Percentiles rank a stretch among this genome's conserved stretches.
phyloP scores from a whole-genome alignment of 73 alveolate genomes.

The Symbiodinium natans region DNA sequence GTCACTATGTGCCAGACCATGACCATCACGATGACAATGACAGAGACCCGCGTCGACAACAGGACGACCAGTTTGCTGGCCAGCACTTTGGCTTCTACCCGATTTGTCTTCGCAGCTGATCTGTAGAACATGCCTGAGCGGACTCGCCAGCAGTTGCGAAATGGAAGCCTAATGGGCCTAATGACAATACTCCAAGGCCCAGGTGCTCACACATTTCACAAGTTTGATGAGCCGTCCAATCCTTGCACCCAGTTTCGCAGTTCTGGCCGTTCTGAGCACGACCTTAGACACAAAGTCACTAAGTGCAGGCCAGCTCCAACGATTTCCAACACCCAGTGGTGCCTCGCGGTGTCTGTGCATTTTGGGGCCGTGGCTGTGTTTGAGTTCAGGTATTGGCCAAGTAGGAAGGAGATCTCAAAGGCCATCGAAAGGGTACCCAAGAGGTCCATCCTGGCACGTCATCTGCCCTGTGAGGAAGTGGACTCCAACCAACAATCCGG shows the following conservation, averaged over 20 bases:
- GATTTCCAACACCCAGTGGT: too few relatives aligned
- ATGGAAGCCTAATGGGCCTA: too few relatives aligned
- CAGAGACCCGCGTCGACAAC: constrained; percentile 77
- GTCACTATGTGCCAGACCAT: constrained; percentile 18
- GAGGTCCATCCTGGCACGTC: constrained; percentile 48
- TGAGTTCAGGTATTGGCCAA: constrained; percentile 60
- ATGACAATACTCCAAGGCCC: background rate
- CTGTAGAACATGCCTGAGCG: constrained; percentile 68
- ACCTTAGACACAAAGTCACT: background rate
- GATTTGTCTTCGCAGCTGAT: constrained; percentile 47
- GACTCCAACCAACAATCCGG: background rate
- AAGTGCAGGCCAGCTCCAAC: background rate
- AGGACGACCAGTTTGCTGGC: constrained; percentile 77
- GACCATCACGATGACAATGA: constrained; percentile 80
- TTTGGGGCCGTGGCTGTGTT: constrained; percentile 10
- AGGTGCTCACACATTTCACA: constrained; percentile 77
- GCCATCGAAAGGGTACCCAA: constrained; percentile 86
- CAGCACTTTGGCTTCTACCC: constrained; percentile 82
- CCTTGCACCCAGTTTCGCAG: constrained; percentile 92
- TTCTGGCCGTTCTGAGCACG: constrained; percentile 74
- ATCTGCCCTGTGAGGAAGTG: background rate
- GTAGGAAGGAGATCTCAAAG: constrained; percentile 69
- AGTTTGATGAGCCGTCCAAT: constrained; percentile 79
- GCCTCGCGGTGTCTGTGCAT: too few relatives aligned
- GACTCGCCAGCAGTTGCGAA: background rate